Evolutionary conservation across 306 rosid species (phyloP), one percentile per base, ranked within the genome.

Genomic region (Trifolium pratense): DNA sequence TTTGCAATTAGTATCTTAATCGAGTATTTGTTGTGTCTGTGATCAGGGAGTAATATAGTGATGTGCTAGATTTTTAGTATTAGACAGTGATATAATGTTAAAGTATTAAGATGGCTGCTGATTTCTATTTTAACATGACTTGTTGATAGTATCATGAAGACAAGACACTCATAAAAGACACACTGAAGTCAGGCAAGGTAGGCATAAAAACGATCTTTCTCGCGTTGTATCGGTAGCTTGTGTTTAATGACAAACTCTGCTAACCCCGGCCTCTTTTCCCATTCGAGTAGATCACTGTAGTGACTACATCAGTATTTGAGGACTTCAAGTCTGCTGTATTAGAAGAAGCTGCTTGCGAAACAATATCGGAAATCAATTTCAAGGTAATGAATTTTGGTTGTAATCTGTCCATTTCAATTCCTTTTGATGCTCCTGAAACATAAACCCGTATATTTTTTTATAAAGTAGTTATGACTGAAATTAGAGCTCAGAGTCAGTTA

Each of bases 141-240:
- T 25, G 26, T 73, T 76, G 68, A 77, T 91, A 95, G 99, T 95
- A 87, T 82, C 89, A 86, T 79, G 97, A 88, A 68, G 97, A 91
- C 71, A 95, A 90, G 83, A 62, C 86, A n/a, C 84, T 82, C 39
- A 40, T 95, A 59, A 95, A 91, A 85, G 99, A 95, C 76, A 83
- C 59, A 55, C 34, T 90, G 69, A 91, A 94, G 87, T 79, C 80
- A 52, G 89, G 88, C 77, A 90, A 90, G 99, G 99, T 95, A 68
- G 72, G 87, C 70, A 58, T 69, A 16, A 20, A 34, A 23, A 39
- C 40, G 34, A 52, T 32, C 64, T 77, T 75, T 46, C 61, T 71
- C 62, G 52, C 56, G 49, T 63, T 77, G 57, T 75, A 25, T 71
- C 13, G 25, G 48, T 78, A 64, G 73, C 60, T 66, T 68, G 37